A percentile compares a stretch with the other conserved stretches of the same genome.
Evolutionary conservation across 768 basidiomycete genomes (phyloP).

Genomic region (Kwoniella bestiolae): DNA sequence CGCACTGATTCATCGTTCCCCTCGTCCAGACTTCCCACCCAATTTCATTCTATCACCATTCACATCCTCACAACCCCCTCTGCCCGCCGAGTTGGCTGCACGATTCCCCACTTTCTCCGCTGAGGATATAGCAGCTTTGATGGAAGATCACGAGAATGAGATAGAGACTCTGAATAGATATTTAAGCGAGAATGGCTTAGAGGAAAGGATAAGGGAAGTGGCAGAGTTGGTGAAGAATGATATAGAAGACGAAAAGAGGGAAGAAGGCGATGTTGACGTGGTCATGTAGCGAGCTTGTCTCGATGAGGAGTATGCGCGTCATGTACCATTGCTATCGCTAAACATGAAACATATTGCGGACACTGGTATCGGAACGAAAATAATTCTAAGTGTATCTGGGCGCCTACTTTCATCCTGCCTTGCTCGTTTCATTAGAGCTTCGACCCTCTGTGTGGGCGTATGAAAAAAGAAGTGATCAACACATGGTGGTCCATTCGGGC

Average conservation of each 20-base stretch:
- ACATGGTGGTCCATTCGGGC: too few relatives aligned
- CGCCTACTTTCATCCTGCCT: too few relatives aligned
- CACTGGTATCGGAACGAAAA: too few relatives aligned
- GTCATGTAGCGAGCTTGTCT: conserved; percentile 10
- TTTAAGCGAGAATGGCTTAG: conserved; percentile 46
- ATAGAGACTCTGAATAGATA: conserved; percentile 41
- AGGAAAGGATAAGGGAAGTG: conserved; percentile 52
- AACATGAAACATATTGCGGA: too few relatives aligned
- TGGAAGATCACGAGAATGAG: conserved; percentile 55
- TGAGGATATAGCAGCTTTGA: conserved; percentile 43
- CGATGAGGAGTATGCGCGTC: neutral
- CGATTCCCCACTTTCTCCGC: conserved; percentile 44
- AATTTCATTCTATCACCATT: conserved; percentile 42
- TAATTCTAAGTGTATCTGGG: too few relatives aligned
- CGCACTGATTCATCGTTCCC: neutral
- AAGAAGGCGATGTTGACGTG: conserved; percentile 19
- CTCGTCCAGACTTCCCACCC: conserved; percentile 31
- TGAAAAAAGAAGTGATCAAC: too few relatives aligned
- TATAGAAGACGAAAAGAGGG: conserved; percentile 20
- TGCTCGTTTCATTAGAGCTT: too few relatives aligned
- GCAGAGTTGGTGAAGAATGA: conserved; percentile 43
- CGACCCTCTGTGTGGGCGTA: too few relatives aligned
- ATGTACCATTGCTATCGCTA: too few relatives aligned
- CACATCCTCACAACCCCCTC: conserved; percentile 41
- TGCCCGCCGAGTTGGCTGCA: conserved; percentile 47